Evolutionary conservation across 169 alveolate species (phyloP), one percentile per base, ranked within the genome.

Genomic region (Eimeria praecox): DNA sequence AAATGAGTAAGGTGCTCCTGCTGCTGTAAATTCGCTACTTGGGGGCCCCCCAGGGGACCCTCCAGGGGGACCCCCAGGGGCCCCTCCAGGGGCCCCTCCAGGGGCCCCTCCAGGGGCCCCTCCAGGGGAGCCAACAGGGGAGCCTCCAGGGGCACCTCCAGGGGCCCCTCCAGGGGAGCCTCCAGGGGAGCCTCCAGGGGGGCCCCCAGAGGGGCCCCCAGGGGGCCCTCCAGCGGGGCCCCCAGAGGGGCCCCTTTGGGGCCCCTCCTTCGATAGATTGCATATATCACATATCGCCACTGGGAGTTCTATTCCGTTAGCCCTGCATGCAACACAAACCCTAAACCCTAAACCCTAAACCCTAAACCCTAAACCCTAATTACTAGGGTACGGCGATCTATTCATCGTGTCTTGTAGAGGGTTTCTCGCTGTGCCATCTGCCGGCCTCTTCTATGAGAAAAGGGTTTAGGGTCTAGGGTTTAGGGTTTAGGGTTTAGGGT

Each of bases 401-500:
- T 49, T 49, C 20, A 5, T 49, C 20, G 56, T 49, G 20, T 5
- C 85, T n/a, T 22, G 27, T 9, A 1, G 40, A 30, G 52, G n/a
- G 16, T 3, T n/a, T 0, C 27, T 10, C 52, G 35, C 20, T 16
- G n/a, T n/a, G n/a, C n/a, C n/a, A n/a, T n/a, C n/a, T n/a, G n/a
- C n/a, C n/a, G n/a, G n/a, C n/a, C n/a, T n/a, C n/a, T n/a, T n/a
- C n/a, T n/a, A n/a, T n/a, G n/a, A n/a, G n/a, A n/a, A n/a, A n/a
- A n/a, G n/a, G n/a, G n/a, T n/a, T n/a, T n/a, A n/a, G 44, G 85
- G 54, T 1, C 27, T 38, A 35, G 85, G 20, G 44, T 35, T 73
- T 22, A 73, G 46, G 46, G 85, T 73, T 12, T 73, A 73, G 85
- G 85, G 85, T 73, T 73, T 73, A 73, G 85, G 85, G 85, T 73